phyloP scores from a whole-genome alignment of 176 grass and related monocot species.

The Chrysopogon serrulatus region DNA sequence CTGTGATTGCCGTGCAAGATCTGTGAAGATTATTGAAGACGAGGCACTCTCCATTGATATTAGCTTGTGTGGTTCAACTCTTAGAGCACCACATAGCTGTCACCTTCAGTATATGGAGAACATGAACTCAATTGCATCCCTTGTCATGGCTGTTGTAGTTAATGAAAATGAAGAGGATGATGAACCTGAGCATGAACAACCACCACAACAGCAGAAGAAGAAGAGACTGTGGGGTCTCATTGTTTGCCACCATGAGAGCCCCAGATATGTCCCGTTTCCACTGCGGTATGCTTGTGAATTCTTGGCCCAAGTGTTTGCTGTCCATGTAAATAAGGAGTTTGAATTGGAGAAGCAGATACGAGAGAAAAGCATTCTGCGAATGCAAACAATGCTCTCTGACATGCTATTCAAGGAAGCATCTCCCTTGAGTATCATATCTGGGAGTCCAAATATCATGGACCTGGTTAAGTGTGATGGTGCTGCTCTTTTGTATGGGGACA shows the following conservation, averaged over 20 bases:
- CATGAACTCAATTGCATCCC: conserved; percentile 94
- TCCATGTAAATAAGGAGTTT: conserved; percentile 92
- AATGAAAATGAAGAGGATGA: conserved; percentile 68
- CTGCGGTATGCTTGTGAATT: conserved; percentile 95
- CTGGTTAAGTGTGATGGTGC: conserved; percentile 80
- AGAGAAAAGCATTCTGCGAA: conserved; percentile 87
- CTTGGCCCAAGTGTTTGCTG: conserved; percentile 84
- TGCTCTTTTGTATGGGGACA: conserved; percentile 68
- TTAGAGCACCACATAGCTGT: conserved; percentile 82
- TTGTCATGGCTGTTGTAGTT: conserved; percentile 85
- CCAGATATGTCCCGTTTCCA: conserved; percentile 85
- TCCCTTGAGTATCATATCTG: conserved; percentile 69
- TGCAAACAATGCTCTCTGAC: conserved; percentile 77
- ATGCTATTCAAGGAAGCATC: conserved; percentile 77
- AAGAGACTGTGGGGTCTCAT: conserved; percentile 89
- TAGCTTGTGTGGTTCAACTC: conserved; percentile 80
- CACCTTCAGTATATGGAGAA: conserved; percentile 98
- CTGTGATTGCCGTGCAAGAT: conserved; percentile 72
- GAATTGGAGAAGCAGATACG: conserved; percentile 81
- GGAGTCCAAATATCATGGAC: conserved; percentile 92
- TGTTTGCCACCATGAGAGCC: conserved; percentile 91
- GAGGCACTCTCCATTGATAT: conserved; percentile 59
- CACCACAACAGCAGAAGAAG: conserved; percentile 48
- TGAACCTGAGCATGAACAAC: conserved; percentile 25
- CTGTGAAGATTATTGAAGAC: conserved; percentile 67